These are phyloP conservation scores for Exophiala mesophila DNA, from an alignment of 2,329 filamentous ascomycete genomes.

Conservation along the genomic window DNA sequence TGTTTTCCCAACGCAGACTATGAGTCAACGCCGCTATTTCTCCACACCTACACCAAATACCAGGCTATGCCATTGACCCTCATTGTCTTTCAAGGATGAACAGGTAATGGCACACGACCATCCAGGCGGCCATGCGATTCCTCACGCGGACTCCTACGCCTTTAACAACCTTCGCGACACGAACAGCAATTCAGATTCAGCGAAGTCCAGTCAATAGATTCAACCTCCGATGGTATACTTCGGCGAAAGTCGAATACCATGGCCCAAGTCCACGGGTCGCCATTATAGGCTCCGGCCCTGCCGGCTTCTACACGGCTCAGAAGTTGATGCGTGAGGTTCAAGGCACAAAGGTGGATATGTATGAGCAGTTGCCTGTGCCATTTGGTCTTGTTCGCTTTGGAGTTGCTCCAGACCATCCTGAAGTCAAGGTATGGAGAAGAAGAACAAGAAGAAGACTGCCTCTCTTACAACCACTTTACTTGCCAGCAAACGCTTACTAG, in stretches of 20 bases:
- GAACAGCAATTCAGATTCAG: background rate
- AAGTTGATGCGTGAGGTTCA: constrained; percentile 72
- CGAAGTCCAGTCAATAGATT: background rate
- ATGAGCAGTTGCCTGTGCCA: constrained; percentile 85
- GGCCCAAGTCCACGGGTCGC: constrained; percentile 68
- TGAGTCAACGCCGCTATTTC: too few relatives aligned
- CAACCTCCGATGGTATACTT: constrained; percentile 1
- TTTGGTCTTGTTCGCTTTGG: constrained; percentile 90
- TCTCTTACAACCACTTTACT: too few relatives aligned
- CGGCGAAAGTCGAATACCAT: constrained; percentile 14
- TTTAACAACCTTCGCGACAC: background rate
- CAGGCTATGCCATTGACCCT: background rate
- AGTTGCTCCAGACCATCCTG: constrained; percentile 96
- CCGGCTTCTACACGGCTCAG: constrained; percentile 91
- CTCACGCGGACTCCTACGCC: background rate
- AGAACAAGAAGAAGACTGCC: too few relatives aligned
- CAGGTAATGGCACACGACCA: too few relatives aligned
- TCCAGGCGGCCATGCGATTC: background rate
- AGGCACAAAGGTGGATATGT: constrained; percentile 82
- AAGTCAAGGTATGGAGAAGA: constrained; percentile 96
- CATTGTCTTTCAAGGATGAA: background rate
- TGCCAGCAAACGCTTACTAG: background rate
- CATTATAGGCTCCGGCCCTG: constrained; percentile 87
- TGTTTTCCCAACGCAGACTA: too few relatives aligned
- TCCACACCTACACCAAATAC: too few relatives aligned